Evolutionary conservation across 805 yeast species (phyloP), one percentile per base, ranked within the genome.

Genomic region (Candida hispaniensis): DNA sequence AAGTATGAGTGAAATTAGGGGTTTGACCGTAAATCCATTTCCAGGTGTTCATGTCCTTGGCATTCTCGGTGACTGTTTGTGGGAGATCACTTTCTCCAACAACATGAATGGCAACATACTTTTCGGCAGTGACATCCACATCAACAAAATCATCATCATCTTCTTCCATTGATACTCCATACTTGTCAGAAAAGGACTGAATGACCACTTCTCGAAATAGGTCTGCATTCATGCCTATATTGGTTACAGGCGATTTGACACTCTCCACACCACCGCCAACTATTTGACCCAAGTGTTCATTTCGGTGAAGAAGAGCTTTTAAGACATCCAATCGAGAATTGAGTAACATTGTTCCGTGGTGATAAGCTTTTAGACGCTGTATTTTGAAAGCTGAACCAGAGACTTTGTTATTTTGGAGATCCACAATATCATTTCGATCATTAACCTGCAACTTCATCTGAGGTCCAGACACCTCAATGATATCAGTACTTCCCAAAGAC

Each of bases 311-410:
- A 9, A 82, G 52, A n/a, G 69, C 61, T 1, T 74, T 61, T 40
- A 91, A 61, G 1, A 64, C 56, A n/a, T 63, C 63, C 15, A 91
- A 56, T 22, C 74, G 63, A 25, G 93, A 74, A 38, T 69, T 59
- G 14, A 91, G 60, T 6, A 91, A 62, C 94, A 91, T 81, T 0
- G 99, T 91, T 0, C 96, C 98, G 59, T 91, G 99, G 52, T 91
- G 98, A 45, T 86, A 77, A 5, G 94, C 74, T 46, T 73, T 73
- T 0, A 91, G 86, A 30, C 69, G 67, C 4, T 93, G 75, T 18
- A 91, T 64, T 52, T 86, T 86, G 56, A 71, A 91, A 0, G 98
- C 96, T 6, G 94, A 80, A 0, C 99, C 99, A 47, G 94, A 79
- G 4, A 91, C 73, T 50, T 91, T 91, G 3, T 55, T 49, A 5